Evolutionary conservation across 495 filamentous ascomycete species (phyloP).

Genomic region (Podospora comata): DNA sequence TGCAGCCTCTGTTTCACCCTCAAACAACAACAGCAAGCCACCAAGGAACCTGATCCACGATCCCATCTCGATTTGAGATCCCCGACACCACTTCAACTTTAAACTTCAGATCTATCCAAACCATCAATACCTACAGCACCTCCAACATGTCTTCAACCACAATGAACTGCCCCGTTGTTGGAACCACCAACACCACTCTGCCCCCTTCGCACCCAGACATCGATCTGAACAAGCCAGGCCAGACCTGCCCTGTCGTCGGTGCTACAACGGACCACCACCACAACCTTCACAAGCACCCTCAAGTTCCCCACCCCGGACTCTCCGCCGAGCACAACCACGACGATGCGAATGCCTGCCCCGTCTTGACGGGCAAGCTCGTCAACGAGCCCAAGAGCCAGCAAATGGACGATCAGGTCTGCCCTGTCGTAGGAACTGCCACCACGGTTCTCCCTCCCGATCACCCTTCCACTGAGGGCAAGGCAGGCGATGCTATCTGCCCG

Average conservation of each 20-base stretch:
- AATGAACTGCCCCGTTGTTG: constrained; percentile 40
- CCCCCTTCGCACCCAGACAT: constrained; percentile 11
- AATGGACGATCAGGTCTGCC: constrained; percentile 48
- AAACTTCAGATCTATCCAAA: background rate
- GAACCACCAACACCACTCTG: constrained; percentile 32
- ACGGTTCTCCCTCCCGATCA: constrained; percentile 46
- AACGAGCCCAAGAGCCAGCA: constrained; percentile 43
- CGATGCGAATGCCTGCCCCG: constrained; percentile 47
- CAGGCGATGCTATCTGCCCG: constrained; percentile 47
- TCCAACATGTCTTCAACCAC: constrained; percentile 19
- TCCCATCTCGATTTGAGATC: background rate
- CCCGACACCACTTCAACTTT: background rate
- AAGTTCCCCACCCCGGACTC: constrained; percentile 30
- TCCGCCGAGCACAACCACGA: constrained; percentile 23
- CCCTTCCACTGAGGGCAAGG: constrained; percentile 39
- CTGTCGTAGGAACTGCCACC: constrained; percentile 47
- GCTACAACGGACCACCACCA: constrained; percentile 47
- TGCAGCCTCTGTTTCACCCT: background rate
- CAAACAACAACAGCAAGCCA: background rate
- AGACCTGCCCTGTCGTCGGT: constrained; percentile 37
- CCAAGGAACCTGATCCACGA: background rate
- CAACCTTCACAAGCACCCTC: constrained; percentile 44
- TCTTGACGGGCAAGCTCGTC: constrained; percentile 34
- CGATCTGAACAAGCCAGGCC: constrained; percentile 11
- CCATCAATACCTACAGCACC: constrained; percentile 1